Conservation (phyloP, 2,329 filamentous ascomycete genomes). For the Aspergillus fumigatus region DNA sequence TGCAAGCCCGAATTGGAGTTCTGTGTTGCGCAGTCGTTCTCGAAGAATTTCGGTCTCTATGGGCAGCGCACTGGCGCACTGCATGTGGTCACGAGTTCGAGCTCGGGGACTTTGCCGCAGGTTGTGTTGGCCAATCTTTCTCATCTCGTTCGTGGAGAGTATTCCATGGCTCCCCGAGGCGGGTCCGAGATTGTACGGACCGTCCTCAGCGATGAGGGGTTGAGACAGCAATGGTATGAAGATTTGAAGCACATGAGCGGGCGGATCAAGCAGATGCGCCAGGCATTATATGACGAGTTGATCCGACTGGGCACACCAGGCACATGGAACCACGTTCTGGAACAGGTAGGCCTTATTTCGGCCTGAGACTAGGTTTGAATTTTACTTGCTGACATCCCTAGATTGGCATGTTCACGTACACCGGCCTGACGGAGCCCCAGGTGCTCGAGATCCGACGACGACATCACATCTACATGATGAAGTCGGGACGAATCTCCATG, state of each 20-base stretch:
- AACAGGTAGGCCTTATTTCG: conserved; percentile 6
- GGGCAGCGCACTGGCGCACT: conserved; percentile 6
- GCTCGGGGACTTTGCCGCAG: conserved; percentile 61
- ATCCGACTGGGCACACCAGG: conserved; percentile 10
- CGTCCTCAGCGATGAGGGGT: conserved; percentile 68
- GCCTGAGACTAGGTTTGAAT: not conserved
- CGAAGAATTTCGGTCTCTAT: conserved; percentile 47
- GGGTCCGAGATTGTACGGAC: conserved; percentile 79
- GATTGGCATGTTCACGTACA: conserved; percentile 20
- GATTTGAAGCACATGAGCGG: conserved; percentile 88
- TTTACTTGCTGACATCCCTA: not conserved
- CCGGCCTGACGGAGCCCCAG: conserved; percentile 11
- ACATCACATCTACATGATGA: conserved; percentile 19
- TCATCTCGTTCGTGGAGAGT: conserved; percentile 51
- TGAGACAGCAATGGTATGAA: conserved; percentile 83
- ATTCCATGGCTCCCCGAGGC: conserved; percentile 90
- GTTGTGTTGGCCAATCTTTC: conserved; percentile 57
- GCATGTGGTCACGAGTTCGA: conserved; percentile 46
- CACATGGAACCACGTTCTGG: conserved; percentile 14
- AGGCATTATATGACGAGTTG: conserved; percentile 62
- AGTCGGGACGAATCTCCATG: conserved; percentile 16
- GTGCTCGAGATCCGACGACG: conserved; percentile 10
- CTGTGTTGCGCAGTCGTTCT: conserved; percentile 53
- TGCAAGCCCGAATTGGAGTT: conserved; percentile 71
- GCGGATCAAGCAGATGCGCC: conserved; percentile 86